Percentiles rank a stretch among this genome's conserved stretches.
Evolutionary conservation across 129 eudicot species (phyloP).

Genomic region (Smallanthus sonchifolius): DNA sequence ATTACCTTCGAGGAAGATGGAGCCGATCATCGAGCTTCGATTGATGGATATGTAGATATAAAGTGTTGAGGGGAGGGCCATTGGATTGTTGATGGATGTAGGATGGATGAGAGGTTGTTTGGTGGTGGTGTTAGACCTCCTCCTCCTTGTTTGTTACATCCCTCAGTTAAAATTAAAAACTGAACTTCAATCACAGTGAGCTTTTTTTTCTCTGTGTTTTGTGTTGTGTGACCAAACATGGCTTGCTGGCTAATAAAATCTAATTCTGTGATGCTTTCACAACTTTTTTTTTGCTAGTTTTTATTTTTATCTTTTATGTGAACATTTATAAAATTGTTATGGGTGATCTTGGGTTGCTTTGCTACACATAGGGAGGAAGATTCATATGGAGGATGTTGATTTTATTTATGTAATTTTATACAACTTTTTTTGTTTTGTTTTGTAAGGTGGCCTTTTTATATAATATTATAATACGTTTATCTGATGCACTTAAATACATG

Average conservation of each 20-base stretch:
- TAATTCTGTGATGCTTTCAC: background rate
- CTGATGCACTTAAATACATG: too few relatives aligned
- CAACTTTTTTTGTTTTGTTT: too few relatives aligned
- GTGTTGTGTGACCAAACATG: background rate
- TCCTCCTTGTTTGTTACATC: constrained; percentile 34
- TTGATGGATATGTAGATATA: constrained; percentile 22
- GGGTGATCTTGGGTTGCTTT: background rate
- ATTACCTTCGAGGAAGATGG: constrained; percentile 78
- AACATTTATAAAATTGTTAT: background rate
- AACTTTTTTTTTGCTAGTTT: background rate
- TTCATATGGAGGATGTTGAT: background rate
- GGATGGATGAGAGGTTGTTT: constrained; percentile 77
- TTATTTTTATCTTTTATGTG: too few relatives aligned
- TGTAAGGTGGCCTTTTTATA: too few relatives aligned
- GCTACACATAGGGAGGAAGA: background rate
- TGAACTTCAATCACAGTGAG: constrained; percentile 34
- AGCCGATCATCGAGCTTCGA: constrained; percentile 92
- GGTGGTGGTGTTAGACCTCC: constrained; percentile 39
- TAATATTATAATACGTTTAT: too few relatives aligned
- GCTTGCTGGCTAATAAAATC: constrained; percentile 8
- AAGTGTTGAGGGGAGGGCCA: constrained; percentile 16
- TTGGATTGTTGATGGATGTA: constrained; percentile 32
- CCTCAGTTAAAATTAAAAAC: constrained; percentile 9
- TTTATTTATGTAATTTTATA: background rate
- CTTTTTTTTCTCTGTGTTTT: background rate